Evolutionary conservation across 768 basidiomycete genomes (phyloP), one percentile per base, ranked within the genome.

Genomic region (Rhodocollybia butyracea): DNA sequence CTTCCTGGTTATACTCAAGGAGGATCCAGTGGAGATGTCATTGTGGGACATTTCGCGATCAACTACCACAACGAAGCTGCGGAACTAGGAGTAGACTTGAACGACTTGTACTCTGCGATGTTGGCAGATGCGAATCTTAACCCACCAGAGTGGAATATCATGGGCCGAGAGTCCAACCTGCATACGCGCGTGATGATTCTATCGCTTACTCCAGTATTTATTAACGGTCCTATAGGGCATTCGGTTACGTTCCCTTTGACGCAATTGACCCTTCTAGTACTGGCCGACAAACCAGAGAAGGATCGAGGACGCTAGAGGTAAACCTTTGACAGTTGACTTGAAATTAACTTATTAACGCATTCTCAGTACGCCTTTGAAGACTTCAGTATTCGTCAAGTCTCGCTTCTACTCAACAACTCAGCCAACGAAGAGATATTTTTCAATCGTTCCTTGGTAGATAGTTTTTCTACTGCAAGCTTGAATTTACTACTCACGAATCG

Each of bases 1-100:
- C 74, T 88, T 12, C 86, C 84, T 7, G 85, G 85, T 2, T 87
- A 82, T 82, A 86, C 85, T 8, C 86, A 88, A 73, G 86, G 85
- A 69, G 86, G 84, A 8, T 85, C 84, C 0, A 86, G 84, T 60
- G 85, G 68, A 0, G 85, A 87, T 56, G 78, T 76, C 55, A 87
- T 88, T 48, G 82, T 87, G 22, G 78, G 81, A 11, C 86, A 88
- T 56, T 88, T 87, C 59, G 85, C 85, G 17, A 76, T 87, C 39
- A 78, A 72, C 61, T 88, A 87, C 64, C 84, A 86, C 61, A 83
- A 85, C 55, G 84, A 88, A 70, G 85, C 86, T 1, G 61, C 68
- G 8, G 65, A 65, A 2, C 72, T 88, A 5, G 85, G 85, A 2
- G 80, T 88, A 51, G 71, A 86, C 59, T 65, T 87, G 42, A 61